Conservation (phyloP, 306 rosid genomes). For the Styphnolobium japonicum region DNA sequence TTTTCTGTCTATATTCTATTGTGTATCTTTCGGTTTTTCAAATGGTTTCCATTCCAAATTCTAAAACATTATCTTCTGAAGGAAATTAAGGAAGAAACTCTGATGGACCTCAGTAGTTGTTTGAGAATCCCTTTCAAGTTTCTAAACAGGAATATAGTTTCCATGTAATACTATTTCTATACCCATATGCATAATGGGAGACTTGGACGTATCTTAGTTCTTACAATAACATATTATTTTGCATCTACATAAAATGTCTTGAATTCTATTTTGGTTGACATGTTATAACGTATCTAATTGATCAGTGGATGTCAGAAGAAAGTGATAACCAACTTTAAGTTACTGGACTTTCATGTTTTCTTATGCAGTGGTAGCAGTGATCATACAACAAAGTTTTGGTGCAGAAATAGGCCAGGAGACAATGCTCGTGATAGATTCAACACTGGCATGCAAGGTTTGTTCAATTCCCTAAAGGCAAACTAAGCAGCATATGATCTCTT, state of each 20-base stretch:
- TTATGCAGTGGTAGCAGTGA: conserved; percentile 97
- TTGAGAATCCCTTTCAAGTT: neutral
- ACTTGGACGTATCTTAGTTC: neutral
- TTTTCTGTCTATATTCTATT: neutral
- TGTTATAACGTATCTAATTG: neutral
- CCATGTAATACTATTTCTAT: neutral
- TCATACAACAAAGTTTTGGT: conserved; percentile 97
- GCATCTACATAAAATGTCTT: neutral
- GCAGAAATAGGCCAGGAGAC: conserved; percentile 98
- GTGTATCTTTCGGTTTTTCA: conserved; percentile 6
- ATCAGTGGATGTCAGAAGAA: conserved; percentile 2
- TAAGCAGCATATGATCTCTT: neutral
- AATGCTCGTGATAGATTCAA: conserved; percentile 74
- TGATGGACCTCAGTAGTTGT: neutral
- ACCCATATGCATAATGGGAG: neutral
- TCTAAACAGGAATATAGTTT: neutral
- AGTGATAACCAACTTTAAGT: conserved; percentile 4
- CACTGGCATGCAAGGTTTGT: conserved; percentile 64
- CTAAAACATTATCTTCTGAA: neutral
- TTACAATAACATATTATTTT: neutral
- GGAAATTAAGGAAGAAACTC: neutral
- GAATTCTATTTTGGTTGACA: neutral
- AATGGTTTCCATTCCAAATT: neutral
- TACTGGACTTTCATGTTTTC: conserved; percentile 14
- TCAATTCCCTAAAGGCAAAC: conserved; percentile 2